Base-by-base conservation (phyloP, 2,329 filamentous ascomycete species). In the Fusarium buxicola region DNA sequence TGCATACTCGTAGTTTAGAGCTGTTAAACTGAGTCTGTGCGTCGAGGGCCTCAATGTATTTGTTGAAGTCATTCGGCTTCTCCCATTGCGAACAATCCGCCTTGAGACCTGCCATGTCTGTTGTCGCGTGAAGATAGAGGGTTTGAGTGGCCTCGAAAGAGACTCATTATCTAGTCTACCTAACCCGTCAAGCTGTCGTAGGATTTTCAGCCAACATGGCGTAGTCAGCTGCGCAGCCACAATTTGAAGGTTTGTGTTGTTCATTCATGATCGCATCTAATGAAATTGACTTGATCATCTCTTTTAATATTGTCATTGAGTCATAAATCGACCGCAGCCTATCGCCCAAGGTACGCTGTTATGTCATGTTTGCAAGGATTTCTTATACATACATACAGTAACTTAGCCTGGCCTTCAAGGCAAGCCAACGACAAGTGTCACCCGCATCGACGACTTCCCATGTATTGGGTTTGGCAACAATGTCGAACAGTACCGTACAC, bases 61-160 rank as follows among this genome's bases (percentile, higher is more conserved):
- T 4, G n/a, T 39, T 49, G 12, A 62, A 68, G 41, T 60, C 59
- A 27, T 55, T 35, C 12, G 68, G 15, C 4, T 50, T 16, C 16
- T 15, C 12, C 45, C 47, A 57, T 24, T 21, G 13, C 3, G 40
- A 45, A 24, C 53, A 68, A 18, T 58, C 24, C 4, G 28, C 12
- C 16, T 32, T 16, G 35, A 13, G 24, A 7, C 21, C 34, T 3
- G 27, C 27, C 36, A 45, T 57, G 12, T 34, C 15, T 12, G n/a
- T 40, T 16, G n/a, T 36, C 9, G 32, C 11, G 10, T 18, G 13
- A n/a, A 10, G 10, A 8, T 5, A 8, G 25, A 5, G 16, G 16
- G n/a, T 51, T 12, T 46, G 11, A 7, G 9, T n/a, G 31, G 7
- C 9, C 12, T 15, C n/a, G 31, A 34, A 34, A 34, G 31, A 34